Base-by-base conservation (phyloP, 495 filamentous ascomycete species). In the Aspergillus saccharolyticus region DNA sequence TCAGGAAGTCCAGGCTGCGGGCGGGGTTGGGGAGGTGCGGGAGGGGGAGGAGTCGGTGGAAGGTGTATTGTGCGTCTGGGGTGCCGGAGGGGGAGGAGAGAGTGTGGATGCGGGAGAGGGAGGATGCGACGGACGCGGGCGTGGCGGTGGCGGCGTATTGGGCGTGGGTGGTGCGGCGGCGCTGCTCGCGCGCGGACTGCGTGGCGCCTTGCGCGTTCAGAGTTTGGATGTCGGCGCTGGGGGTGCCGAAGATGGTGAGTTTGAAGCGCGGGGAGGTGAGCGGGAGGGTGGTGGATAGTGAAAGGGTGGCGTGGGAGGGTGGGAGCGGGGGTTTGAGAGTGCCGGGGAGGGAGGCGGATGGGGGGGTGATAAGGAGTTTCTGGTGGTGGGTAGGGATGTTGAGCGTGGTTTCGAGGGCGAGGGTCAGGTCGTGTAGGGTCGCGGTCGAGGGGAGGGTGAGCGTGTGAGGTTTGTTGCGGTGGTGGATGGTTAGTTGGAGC, bases 41-140 rank as follows among this genome's bases (percentile, higher is more conserved):
- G 1, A 97, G 85, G 2, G 90, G 89, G 16, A 85, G 82, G 22
- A 96, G 70, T 10, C 81, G 83, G 64, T 83, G 80, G 80, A 98
- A 98, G 10, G 88, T 95, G 79, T 96, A 95, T 74, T 79, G 51
- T 73, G 3, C 9, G 67, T n/a, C n/a, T n/a, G 64, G 85, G 80
- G 39, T 77, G 44, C 70, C 66, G 63, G 82, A 78, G 44, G 66
- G 58, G 20, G 60, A 63, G 33, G 71, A 72, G 62, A 77, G 59
- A 1, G 74, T 79, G 62, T 73, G 70, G 57, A 68, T 78, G 54
- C 5, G 19, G 4, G 46, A 44, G 68, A 42, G 62, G 65, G 56
- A 70, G 59, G 44, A 58, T 53, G 44, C 68, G 63, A 51, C 52
- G 49, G 3, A 16, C 44, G 44, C 54, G 24, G 19, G 65, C 60